These are phyloP conservation scores for Xylariaceae sp. DNA, from an alignment of 2,329 filamentous ascomycete species.

Conservation along the genomic window DNA sequence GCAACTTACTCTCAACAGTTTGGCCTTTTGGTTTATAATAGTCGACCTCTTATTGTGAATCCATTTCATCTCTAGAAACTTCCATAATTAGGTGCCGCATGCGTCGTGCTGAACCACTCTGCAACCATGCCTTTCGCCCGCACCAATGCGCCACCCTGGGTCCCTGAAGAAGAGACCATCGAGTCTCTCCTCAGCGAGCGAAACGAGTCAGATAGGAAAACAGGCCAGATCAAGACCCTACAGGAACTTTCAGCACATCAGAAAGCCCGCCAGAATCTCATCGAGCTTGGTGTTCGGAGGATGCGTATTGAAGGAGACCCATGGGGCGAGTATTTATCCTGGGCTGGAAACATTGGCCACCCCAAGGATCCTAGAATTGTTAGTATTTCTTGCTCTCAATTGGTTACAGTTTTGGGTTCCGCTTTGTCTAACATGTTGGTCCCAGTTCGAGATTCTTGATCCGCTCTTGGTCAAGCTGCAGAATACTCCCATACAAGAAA, in stretches of 20 bases:
- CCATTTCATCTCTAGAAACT: too few relatives aligned
- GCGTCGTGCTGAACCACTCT: background rate
- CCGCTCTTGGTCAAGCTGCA: background rate
- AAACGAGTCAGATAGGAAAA: background rate
- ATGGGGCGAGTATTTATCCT: background rate
- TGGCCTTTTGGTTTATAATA: too few relatives aligned
- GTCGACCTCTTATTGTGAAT: too few relatives aligned
- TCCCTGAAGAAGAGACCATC: background rate
- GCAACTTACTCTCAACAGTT: too few relatives aligned
- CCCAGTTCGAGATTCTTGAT: background rate
- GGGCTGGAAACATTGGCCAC: background rate
- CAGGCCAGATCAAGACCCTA: background rate
- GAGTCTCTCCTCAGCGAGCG: background rate
- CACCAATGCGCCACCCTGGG: background rate
- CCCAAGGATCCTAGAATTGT: background rate
- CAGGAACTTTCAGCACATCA: background rate
- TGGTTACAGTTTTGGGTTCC: background rate
- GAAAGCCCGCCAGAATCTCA: background rate
- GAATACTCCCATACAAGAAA: background rate
- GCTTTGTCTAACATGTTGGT: background rate
- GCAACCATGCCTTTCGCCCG: background rate
- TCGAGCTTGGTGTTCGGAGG: background rate
- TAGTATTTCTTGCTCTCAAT: background rate
- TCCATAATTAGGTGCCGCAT: too few relatives aligned
- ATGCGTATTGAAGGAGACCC: background rate